These are phyloP conservation scores for Oryza glaberrima DNA, from an alignment of 176 grass and related monocot genomes.

Conservation along the genomic window DNA sequence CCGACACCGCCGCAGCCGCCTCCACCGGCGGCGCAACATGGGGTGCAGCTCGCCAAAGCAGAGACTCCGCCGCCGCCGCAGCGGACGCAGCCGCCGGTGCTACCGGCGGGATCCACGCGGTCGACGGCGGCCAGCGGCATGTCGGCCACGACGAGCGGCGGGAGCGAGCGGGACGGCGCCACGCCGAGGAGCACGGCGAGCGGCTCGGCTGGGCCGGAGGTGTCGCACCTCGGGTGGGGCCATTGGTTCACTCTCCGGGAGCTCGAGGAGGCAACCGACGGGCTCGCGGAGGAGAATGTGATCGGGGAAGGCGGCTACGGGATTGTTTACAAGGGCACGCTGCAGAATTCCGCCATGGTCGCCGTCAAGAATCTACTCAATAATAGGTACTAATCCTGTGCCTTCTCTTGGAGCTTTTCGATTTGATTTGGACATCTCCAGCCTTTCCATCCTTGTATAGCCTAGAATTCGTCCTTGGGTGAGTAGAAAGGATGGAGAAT, in stretches of 20 bases:
- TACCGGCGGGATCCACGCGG: constrained; percentile 45
- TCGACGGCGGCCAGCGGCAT: constrained; percentile 43
- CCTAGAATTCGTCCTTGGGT: background rate
- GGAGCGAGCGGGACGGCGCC: constrained; percentile 48
- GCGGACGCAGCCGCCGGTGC: constrained; percentile 36
- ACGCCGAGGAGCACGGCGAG: constrained; percentile 49
- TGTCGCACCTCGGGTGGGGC: constrained; percentile 95
- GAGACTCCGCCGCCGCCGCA: constrained; percentile 47
- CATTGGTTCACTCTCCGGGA: constrained; percentile 95
- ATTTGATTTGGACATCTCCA: background rate
- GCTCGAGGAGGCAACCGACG: constrained; percentile 76
- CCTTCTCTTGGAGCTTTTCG: background rate
- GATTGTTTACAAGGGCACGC: constrained; percentile 81
- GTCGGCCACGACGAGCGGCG: constrained; percentile 72
- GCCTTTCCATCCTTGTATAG: constrained; percentile 11
- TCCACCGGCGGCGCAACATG: constrained; percentile 16
- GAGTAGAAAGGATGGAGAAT: background rate
- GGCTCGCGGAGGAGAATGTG: constrained; percentile 89
- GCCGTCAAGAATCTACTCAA: constrained; percentile 97
- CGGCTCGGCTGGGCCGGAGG: constrained; percentile 53
- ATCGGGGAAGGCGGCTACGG: constrained; percentile 94
- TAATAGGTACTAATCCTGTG: constrained; percentile 57
- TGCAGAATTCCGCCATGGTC: constrained; percentile 64
- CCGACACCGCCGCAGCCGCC: constrained; percentile 3
- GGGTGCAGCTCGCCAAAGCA: constrained; percentile 61